phyloP scores from a whole-genome alignment of 2,329 filamentous ascomycete species.

The Ophiostoma sp. region DNA sequence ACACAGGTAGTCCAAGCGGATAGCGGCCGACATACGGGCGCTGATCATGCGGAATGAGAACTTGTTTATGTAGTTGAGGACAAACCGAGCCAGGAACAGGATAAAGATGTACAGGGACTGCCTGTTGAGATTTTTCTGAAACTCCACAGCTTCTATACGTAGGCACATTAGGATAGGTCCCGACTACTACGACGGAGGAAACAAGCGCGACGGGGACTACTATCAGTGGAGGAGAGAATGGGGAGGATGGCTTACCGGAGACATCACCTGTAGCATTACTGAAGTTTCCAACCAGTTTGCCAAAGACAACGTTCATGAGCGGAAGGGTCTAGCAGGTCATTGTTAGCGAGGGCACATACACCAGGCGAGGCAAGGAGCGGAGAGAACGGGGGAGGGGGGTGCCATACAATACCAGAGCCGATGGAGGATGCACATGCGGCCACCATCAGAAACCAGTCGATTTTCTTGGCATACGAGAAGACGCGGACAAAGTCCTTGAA shows the following conservation, averaged over 20 bases:
- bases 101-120: conserved; percentile 67
- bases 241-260: conserved; percentile 12
- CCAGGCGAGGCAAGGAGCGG: conserved; percentile 4
- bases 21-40: conserved; percentile 60
- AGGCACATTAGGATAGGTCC: not conserved
- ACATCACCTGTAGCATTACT: conserved; percentile 36
- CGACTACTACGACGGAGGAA: not conserved
- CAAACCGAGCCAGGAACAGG: conserved; percentile 67
- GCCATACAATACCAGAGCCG: conserved; percentile 49
- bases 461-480: conserved; percentile 55
- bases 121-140: conserved; percentile 45
- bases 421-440: conserved; percentile 51
- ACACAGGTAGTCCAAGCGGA: conserved; percentile 65
- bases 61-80: conserved; percentile 57
- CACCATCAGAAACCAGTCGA: conserved; percentile 52
- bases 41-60: conserved; percentile 63
- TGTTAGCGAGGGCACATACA: not conserved
- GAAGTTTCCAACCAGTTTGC: conserved; percentile 53
- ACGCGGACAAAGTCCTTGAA: conserved; percentile 53
- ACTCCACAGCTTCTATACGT: conserved; percentile 39
- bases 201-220: not conserved
- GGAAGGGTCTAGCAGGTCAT: conserved; percentile 49
- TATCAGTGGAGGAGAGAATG: not conserved
- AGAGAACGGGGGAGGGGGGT: not conserved
- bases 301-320: conserved; percentile 61